These are phyloP conservation scores for bread wheat (Triticum aestivum) DNA, from an alignment of 176 grass and related monocot species.

Conservation along the genomic window DNA sequence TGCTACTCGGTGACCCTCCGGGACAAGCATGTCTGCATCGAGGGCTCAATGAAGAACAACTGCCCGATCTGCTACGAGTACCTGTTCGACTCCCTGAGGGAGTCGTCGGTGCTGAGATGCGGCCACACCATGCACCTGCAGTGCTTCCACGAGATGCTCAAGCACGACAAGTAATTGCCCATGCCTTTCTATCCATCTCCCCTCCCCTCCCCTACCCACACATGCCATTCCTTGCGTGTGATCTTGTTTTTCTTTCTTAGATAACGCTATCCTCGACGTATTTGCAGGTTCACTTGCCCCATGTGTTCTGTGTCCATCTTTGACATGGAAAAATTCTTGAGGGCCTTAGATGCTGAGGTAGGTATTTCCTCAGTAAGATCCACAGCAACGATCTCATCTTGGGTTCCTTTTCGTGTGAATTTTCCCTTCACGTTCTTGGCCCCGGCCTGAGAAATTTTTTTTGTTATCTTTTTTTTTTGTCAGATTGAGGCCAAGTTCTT, in stretches of 20 bases:
- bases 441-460: neutral
- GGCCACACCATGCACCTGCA: slow-evolving; percentile 89
- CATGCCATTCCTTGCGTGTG: slow-evolving; percentile 21
- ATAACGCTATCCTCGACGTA: neutral
- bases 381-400: neutral
- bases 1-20: slow-evolving; percentile 69
- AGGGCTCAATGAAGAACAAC: slow-evolving; percentile 87
- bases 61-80: slow-evolving; percentile 97
- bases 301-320: slow-evolving; percentile 78
- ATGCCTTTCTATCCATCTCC: neutral
- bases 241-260: neutral
- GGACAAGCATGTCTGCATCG: slow-evolving; percentile 74
- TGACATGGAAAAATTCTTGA: slow-evolving; percentile 80
- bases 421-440: neutral
- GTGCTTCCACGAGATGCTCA: slow-evolving; percentile 84
- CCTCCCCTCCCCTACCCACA: neutral
- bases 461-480: neutral
- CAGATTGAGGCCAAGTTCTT: slow-evolving; percentile 61
- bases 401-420: neutral
- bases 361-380: neutral
- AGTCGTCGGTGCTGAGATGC: slow-evolving; percentile 73
- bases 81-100: slow-evolving; percentile 78
- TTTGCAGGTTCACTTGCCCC: slow-evolving; percentile 69
- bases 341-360: slow-evolving; percentile 78
- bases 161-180: slow-evolving; percentile 83